Evolutionary conservation across 164 flowering plant species (phyloP), one percentile per base, ranked within the genome.

Genomic region (Litsea cubeba): DNA sequence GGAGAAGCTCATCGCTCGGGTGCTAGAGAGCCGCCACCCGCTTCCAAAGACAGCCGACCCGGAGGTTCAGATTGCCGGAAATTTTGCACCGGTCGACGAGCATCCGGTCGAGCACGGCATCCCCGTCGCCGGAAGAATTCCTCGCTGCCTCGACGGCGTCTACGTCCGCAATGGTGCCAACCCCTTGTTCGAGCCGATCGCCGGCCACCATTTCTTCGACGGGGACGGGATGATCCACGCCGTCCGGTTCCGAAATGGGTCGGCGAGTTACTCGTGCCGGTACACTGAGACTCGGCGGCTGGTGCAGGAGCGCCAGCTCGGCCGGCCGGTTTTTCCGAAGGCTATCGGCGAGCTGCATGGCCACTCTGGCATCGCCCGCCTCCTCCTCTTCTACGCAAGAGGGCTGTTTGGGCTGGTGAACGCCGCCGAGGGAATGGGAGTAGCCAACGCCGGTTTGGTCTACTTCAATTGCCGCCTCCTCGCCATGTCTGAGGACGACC

Each of bases 211-310:
- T 73, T 81, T 94, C 69, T 94, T 94, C 73, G 98, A 94, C 79
- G 98, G 98, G 0, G 98, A 94, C 72, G 98, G 98, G 12, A 94
- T 94, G 98, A 77, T 94, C 30, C 98, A 94, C 50, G 88, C 93
- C 2, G 93, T 94, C 2, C 50, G 49, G 12, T 72, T 94, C 35
- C 23, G 73, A 3, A 67, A 82, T 50, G 97, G 92, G 28, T 62
- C 76, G 1, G 98, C 83, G 2, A 85, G 84, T 78, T 94, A 92
- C 71, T 83, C 97, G 1, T 91, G 98, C 82, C 80, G 96, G 25
- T 91, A 88, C 79, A 92, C 97, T 0, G 82, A 90, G 67, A 94
- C 98, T 0, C 73, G 83, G 2, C 77, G 97, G 2, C 73, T 94
- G 1, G 82, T 82, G 1, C 98, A 94, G 71, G 98, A 94, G 69